Evolutionary conservation across 176 grass and related monocot genomes (phyloP).

Genomic region (Bonia amplexicaulis): DNA sequence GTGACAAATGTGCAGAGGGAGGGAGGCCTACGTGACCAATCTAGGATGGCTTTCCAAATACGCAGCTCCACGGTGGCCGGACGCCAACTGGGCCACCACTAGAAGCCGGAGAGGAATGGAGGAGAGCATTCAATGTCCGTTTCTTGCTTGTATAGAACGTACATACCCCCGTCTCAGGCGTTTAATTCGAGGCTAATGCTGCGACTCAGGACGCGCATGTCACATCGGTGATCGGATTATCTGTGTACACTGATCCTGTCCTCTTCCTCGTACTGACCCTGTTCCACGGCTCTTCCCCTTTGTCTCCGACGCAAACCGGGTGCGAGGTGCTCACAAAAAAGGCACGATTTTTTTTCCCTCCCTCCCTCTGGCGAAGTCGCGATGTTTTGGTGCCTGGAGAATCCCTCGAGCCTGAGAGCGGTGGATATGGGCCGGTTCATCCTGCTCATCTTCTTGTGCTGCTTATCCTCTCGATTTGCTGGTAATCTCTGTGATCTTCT

Average conservation of each 20-base stretch:
- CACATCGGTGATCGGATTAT: conserved; percentile 13
- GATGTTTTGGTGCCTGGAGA: neutral
- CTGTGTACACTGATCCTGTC: neutral
- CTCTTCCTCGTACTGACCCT: neutral
- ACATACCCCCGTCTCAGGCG: neutral
- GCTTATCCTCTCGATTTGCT: conserved; percentile 9
- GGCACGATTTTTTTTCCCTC: neutral
- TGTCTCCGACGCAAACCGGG: conserved; percentile 21
- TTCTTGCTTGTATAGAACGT: neutral
- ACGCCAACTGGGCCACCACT: conserved; percentile 28
- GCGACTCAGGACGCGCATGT: neutral
- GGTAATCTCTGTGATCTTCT: conserved; percentile 7
- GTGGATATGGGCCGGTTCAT: neutral
- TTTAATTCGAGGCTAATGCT: conserved; percentile 47
- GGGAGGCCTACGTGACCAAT: neutral
- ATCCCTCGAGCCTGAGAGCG: neutral
- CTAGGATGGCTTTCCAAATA: conserved; percentile 32
- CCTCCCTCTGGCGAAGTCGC: neutral
- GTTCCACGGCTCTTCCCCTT: neutral
- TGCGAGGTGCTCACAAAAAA: neutral
- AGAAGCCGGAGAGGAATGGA: neutral
- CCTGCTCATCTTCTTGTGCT: conserved; percentile 13
- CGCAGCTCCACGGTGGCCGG: neutral
- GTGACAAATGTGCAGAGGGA: neutral
- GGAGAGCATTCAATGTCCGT: conserved; percentile 28